These are phyloP conservation scores for Paraglomus occultum DNA, from an alignment of 192 early-diverging fungal species.

Conservation along the genomic window DNA sequence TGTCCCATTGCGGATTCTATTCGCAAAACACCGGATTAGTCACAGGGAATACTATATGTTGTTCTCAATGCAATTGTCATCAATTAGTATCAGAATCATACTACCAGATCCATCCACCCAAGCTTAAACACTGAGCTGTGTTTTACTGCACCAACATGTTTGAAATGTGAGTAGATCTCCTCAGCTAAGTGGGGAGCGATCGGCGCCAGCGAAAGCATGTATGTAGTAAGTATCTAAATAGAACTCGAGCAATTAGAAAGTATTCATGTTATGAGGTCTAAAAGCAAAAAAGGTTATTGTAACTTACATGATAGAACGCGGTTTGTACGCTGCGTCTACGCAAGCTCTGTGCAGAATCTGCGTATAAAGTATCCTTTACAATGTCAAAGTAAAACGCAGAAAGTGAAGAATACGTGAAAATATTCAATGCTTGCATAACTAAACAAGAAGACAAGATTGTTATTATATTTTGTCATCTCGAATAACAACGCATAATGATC, in stretches of 20 bases:
- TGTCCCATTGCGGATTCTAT: constrained; percentile 43
- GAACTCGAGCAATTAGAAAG: not conserved
- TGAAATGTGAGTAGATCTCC: constrained; percentile 70
- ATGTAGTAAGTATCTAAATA: constrained; percentile 56
- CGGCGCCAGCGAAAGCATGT: constrained; percentile 62
- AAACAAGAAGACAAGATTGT: not conserved
- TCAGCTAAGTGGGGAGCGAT: constrained; percentile 66
- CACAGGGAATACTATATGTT: constrained; percentile 34
- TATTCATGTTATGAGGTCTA: not conserved
- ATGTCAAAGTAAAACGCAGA: constrained; percentile 82
- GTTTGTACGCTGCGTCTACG: constrained; percentile 64
- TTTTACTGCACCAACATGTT: constrained; percentile 35
- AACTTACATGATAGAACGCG: constrained; percentile 56
- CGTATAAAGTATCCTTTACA: constrained; percentile 77
- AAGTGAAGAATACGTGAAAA: constrained; percentile 62
- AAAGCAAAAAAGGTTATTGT: not conserved
- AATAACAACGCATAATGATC: not conserved
- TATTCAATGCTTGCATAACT: constrained; percentile 63
- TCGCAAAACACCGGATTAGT: constrained; percentile 31
- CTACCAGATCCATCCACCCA: constrained; percentile 52
- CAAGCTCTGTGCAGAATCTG: constrained; percentile 39
- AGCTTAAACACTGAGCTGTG: constrained; percentile 58
- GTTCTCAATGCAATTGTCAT: too few relatives aligned
- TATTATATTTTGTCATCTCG: not conserved
- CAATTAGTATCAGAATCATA: not conserved